Conservation (phyloP, 1,139 yeast genomes). For the Scheffersomyces segobiensis region DNA sequence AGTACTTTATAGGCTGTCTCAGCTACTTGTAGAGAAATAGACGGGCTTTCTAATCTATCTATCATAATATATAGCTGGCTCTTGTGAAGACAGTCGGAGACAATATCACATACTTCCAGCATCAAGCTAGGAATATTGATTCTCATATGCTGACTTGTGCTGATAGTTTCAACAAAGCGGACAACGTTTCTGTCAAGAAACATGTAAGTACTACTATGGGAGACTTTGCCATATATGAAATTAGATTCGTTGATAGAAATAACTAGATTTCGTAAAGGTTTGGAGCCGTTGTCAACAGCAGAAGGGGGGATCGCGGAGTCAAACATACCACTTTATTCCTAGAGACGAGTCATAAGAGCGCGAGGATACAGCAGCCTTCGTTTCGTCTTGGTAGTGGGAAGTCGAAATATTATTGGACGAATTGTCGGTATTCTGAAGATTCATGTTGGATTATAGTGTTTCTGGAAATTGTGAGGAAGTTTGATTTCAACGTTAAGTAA, state of each 20-base stretch:
- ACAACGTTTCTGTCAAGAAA: background rate
- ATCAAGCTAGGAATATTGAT: background rate
- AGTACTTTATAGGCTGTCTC: background rate
- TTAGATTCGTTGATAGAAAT: background rate
- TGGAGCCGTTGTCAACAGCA: conserved; percentile 20
- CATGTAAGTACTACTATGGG: background rate
- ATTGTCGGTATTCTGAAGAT: background rate
- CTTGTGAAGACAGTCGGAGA: background rate
- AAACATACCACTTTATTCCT: conserved; percentile 20
- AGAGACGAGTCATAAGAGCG: conserved; percentile 10
- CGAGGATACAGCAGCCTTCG: background rate
- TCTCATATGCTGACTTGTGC: background rate
- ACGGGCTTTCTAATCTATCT: background rate
- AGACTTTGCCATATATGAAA: background rate
- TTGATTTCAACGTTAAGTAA: background rate
- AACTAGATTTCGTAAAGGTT: conserved; percentile 12
- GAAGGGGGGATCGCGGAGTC: conserved; percentile 17
- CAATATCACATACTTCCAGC: background rate
- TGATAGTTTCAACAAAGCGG: background rate
- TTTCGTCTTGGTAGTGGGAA: background rate
- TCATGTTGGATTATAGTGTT: background rate
- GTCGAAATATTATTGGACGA: background rate
- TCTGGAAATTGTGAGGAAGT: background rate
- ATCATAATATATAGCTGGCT: background rate
- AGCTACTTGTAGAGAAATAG: background rate